Conservation (phyloP, 345 rosid genomes). For the Rhodamnia rubescens region DNA sequence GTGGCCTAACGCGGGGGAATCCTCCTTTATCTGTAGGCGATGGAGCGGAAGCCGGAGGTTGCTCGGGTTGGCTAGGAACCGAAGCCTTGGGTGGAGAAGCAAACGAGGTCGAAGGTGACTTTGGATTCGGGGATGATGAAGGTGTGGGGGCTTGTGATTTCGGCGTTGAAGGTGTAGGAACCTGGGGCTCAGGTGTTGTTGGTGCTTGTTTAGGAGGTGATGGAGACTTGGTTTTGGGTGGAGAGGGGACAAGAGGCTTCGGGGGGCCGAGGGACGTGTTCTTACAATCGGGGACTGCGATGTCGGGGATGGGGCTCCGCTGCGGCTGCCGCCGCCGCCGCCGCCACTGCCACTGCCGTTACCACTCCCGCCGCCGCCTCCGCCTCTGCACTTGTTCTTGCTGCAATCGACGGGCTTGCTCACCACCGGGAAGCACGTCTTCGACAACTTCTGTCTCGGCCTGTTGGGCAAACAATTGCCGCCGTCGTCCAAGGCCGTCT, state of each 20-base stretch:
- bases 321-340: background rate
- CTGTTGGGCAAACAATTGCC: slow-evolving; percentile 43
- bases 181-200: background rate
- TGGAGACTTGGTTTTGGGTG: background rate
- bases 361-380: no score
- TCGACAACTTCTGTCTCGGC: slow-evolving; percentile 28
- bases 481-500: slow-evolving; percentile 27
- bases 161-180: slow-evolving; percentile 4
- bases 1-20: background rate
- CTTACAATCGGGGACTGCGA: background rate
- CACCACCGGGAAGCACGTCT: slow-evolving; percentile 31
- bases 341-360: no score
- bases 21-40: background rate
- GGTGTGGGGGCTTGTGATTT: background rate
- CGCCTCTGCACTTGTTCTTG: slow-evolving; percentile 26
- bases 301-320: background rate
- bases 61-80: background rate
- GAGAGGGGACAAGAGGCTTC: background rate
- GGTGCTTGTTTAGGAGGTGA: background rate
- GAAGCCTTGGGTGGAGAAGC: background rate
- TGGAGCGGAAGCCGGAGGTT: background rate
- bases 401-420: slow-evolving; percentile 61
- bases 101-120: background rate
- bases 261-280: background rate
- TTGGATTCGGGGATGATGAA: background rate